Evolutionary conservation across 805 yeast genomes (phyloP).

Genomic region (Suhomyces emberorum): DNA sequence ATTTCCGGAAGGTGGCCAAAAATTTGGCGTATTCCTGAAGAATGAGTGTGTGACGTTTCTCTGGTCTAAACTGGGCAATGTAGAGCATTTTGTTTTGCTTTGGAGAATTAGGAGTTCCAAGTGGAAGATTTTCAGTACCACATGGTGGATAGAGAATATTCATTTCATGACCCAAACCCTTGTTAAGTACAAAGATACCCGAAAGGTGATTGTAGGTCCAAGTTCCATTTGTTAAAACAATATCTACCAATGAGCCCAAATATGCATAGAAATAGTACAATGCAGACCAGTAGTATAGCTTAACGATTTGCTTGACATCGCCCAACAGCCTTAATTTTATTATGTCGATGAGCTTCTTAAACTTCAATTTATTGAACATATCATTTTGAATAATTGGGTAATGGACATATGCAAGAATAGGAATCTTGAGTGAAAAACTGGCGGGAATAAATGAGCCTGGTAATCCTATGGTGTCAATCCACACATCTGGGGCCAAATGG

Average conservation of each 20-base stretch:
- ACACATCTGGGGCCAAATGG: conserved; percentile 77
- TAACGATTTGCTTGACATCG: conserved; percentile 32
- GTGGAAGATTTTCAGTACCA: conserved; percentile 54
- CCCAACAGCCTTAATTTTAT: conserved; percentile 17
- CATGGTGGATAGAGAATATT: conserved; percentile 84
- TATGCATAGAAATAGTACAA: conserved; percentile 62
- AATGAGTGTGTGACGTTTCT: conserved; percentile 80
- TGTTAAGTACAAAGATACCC: conserved; percentile 56
- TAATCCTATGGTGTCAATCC: conserved; percentile 91
- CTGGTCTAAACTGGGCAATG: conserved; percentile 93
- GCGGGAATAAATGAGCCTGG: conserved; percentile 82
- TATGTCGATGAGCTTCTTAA: conserved; percentile 13
- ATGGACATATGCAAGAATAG: conserved; percentile 87
- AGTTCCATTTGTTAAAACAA: conserved; percentile 76
- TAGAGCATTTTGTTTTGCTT: conserved; percentile 48
- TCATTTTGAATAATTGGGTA: conserved; percentile 88
- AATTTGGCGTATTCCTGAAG: conserved; percentile 62
- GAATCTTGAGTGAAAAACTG: conserved; percentile 54
- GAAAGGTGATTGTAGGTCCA: conserved; percentile 86
- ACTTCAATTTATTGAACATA: conserved; percentile 66
- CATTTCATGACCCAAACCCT: conserved; percentile 18
- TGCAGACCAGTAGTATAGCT: conserved; percentile 65
- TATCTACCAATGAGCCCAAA: conserved; percentile 63
- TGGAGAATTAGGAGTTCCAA: conserved; percentile 8
- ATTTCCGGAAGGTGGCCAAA: conserved; percentile 22